Evolutionary conservation across 179 eudicot genomes (phyloP).

Genomic region (Beta corolliflora): DNA sequence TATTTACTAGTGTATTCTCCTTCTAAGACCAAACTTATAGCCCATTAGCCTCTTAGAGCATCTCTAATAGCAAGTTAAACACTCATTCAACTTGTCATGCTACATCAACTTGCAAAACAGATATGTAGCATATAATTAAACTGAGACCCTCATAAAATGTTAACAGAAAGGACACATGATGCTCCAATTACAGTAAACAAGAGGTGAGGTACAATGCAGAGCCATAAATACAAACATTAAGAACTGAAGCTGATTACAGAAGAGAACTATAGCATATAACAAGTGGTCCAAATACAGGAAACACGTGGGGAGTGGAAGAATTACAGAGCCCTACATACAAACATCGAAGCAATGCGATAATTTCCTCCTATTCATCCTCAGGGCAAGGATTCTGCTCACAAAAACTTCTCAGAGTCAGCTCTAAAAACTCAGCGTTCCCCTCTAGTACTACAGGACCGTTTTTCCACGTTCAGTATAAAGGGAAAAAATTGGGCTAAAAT

Average conservation of each 20-base stretch:
- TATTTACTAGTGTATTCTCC: no score
- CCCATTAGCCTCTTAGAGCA: no score
- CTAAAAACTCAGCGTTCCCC: slow-evolving; percentile 1
- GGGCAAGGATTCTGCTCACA: not conserved
- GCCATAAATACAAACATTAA: not conserved
- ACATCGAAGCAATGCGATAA: not conserved
- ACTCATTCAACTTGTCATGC: no score
- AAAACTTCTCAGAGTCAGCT: not conserved
- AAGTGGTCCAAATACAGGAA: not conserved
- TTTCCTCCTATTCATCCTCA: not conserved
- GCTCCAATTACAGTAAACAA: not conserved
- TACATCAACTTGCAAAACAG: no score
- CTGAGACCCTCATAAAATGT: no score
- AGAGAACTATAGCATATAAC: slow-evolving; percentile 1
- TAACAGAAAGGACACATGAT: no score
- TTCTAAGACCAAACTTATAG: no score
- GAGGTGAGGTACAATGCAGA: not conserved
- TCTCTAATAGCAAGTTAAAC: no score
- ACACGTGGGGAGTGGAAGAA: slow-evolving; percentile 8
- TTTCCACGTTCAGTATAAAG: slow-evolving; percentile 17
- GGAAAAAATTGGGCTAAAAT: slow-evolving; percentile 10
- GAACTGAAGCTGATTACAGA: not conserved
- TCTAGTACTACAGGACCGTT: slow-evolving; percentile 12
- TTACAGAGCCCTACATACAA: slow-evolving; percentile 16
- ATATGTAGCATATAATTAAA: no score